These are phyloP conservation scores for Plasmodium adleri DNA, from an alignment of 169 alveolate genomes.

Conservation along the genomic window DNA sequence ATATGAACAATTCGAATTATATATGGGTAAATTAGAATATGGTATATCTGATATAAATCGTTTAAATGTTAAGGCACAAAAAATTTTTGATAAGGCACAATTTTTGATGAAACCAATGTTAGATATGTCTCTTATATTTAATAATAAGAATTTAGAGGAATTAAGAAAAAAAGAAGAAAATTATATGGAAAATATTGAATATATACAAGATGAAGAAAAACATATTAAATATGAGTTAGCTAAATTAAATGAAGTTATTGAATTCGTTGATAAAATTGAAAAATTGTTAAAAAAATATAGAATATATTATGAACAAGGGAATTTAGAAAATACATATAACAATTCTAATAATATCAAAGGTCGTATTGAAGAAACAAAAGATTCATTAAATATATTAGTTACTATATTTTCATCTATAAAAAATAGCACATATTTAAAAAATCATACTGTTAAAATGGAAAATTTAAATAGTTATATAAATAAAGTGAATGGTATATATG, in stretches of 20 bases:
- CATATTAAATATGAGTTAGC: conserved; percentile 1
- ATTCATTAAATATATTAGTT: conserved; percentile 9
- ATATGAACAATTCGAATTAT: conserved; percentile 6
- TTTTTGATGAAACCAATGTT: conserved; percentile 1
- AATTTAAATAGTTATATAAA: background rate
- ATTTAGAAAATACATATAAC: conserved; percentile 7
- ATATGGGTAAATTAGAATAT: conserved; percentile 5
- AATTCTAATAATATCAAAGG: conserved; percentile 22
- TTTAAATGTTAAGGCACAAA: conserved; percentile 5
- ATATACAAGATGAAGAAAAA: conserved; percentile 23
- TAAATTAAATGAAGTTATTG: background rate
- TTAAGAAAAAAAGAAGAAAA: conserved; percentile 9
- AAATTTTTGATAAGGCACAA: conserved; percentile 1
- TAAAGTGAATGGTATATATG: background rate
- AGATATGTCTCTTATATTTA: background rate
- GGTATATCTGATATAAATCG: conserved; percentile 3
- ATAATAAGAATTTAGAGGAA: background rate
- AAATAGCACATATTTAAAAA: conserved; percentile 14
- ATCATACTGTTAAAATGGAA: background rate
- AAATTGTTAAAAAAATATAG: conserved; percentile 10
- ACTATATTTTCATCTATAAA: background rate
- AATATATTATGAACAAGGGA: conserved; percentile 23
- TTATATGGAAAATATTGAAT: conserved; percentile 8
- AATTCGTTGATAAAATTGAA: conserved; percentile 13
- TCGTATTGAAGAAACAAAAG: conserved; percentile 8